These are phyloP conservation scores for Xerocomus nothofagi DNA, from an alignment of 1,284 basidiomycete genomes.

Conservation along the genomic window DNA sequence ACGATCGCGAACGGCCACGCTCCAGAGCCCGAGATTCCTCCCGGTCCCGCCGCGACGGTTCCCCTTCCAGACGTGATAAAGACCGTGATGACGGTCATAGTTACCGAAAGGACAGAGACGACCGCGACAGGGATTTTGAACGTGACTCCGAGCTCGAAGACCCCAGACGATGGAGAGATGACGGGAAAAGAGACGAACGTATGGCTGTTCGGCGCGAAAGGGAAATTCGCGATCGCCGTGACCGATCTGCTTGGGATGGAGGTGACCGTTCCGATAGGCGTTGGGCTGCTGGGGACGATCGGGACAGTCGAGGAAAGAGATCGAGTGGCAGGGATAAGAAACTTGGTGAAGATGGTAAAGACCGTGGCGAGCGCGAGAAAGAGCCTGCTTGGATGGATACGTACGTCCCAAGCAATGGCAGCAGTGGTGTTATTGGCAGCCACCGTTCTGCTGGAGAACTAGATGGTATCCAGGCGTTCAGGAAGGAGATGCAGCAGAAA, in stretches of 20 bases:
- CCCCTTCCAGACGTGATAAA: constrained; percentile 46
- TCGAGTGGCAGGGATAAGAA: constrained; percentile 59
- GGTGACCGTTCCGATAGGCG: constrained; percentile 44
- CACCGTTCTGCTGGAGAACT: constrained; percentile 61
- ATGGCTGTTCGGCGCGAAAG: constrained; percentile 58
- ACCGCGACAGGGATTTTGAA: constrained; percentile 38
- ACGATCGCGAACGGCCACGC: constrained; percentile 56
- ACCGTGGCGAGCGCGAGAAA: constrained; percentile 68
- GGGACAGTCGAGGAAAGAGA: constrained; percentile 61
- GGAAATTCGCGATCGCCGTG: constrained; percentile 46
- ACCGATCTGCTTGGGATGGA: constrained; percentile 46
- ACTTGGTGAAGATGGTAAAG: constrained; percentile 53
- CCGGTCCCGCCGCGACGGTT: constrained; percentile 54
- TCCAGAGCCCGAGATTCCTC: constrained; percentile 64
- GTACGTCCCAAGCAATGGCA: constrained; percentile 64
- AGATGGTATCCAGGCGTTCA: constrained; percentile 89
- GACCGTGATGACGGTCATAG: constrained; percentile 36
- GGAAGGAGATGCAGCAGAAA: constrained; percentile 83
- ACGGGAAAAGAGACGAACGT: constrained; percentile 75
- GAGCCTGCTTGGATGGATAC: constrained; percentile 93
- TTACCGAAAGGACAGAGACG: constrained; percentile 35
- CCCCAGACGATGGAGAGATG: constrained; percentile 70
- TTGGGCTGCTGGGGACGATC: constrained; percentile 62
- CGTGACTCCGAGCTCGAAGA: constrained; percentile 57
- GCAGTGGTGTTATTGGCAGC: constrained; percentile 58